A percentile compares a stretch with the other conserved stretches of the same genome.
Conservation (phyloP, 805 yeast genomes). For the Candida sonorensis region DNA sequence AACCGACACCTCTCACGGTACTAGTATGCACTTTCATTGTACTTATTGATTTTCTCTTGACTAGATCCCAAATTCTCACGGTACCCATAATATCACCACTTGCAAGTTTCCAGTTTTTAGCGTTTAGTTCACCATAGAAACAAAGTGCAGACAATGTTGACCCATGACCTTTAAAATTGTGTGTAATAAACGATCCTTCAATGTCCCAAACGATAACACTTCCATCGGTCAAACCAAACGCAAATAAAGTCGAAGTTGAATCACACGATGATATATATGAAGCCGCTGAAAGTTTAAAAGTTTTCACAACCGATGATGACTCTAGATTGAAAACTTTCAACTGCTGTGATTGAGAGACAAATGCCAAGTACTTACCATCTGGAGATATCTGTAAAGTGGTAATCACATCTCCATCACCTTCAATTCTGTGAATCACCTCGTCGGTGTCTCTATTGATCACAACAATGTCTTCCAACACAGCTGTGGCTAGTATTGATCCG, state of each 20-base stretch:
- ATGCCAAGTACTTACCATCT: conserved; percentile 62
- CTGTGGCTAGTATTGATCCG: conserved; percentile 66
- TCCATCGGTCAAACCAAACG: conserved; percentile 96
- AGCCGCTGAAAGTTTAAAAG: conserved; percentile 66
- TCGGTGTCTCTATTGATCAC: conserved; percentile 60
- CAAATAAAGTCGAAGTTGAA: conserved; percentile 74
- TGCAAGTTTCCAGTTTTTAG: conserved; percentile 69
- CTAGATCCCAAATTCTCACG: conserved; percentile 58
- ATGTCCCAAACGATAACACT: conserved; percentile 87
- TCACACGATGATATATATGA: conserved; percentile 75
- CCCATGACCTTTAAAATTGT: conserved; percentile 89
- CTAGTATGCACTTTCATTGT: conserved; percentile 67
- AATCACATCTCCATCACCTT: conserved; percentile 79
- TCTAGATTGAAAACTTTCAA: conserved; percentile 56
- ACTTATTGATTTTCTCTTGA: conserved; percentile 60
- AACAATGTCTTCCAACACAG: conserved; percentile 70
- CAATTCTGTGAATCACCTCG: conserved; percentile 49
- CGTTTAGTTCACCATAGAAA: conserved; percentile 68
- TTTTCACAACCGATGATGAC: conserved; percentile 35
- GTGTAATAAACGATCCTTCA: conserved; percentile 81
- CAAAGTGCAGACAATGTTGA: conserved; percentile 70
- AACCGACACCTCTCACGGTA: conserved; percentile 81
- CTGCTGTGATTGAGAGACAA: conserved; percentile 78
- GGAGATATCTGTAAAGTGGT: conserved; percentile 75
- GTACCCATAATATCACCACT: conserved; percentile 60